These are phyloP conservation scores for Groenewaldozyma tartarivorans DNA, from an alignment of 805 yeast genomes.

Conservation along the genomic window DNA sequence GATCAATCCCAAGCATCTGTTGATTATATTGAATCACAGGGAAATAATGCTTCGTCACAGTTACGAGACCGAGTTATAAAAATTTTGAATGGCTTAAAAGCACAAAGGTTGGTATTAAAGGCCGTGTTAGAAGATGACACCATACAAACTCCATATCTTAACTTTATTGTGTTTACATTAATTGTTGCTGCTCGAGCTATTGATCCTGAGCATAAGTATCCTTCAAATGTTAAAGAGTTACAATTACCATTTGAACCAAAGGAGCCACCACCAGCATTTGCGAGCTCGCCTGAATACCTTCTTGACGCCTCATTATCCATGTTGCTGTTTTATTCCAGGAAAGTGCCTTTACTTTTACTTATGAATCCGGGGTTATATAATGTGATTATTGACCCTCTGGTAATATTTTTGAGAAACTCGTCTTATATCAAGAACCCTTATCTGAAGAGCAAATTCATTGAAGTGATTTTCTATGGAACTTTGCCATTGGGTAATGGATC, in stretches of 20 bases:
- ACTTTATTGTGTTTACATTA: constrained; percentile 66
- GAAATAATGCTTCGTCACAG: constrained; percentile 29
- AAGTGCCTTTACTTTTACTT: constrained; percentile 48
- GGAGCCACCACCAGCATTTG: constrained; percentile 46
- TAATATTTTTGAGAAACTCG: constrained; percentile 62
- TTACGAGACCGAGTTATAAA: no score
- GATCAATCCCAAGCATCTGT: constrained; percentile 43
- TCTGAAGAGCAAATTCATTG: constrained; percentile 75
- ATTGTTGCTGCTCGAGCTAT: constrained; percentile 61
- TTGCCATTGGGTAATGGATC: constrained; percentile 33
- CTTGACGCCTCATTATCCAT: constrained; percentile 71
- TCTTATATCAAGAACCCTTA: constrained; percentile 78
- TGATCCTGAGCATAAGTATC: constrained; percentile 51
- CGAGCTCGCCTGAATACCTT: constrained; percentile 74
- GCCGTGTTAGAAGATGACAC: constrained; percentile 50
- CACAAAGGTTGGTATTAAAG: constrained; percentile 48
- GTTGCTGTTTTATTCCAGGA: constrained; percentile 41
- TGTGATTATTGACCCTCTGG: constrained; percentile 51
- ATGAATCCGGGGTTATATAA: constrained; percentile 26
- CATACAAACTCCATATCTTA: constrained; percentile 60
- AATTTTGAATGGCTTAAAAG: constrained; percentile 30
- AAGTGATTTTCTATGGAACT: constrained; percentile 64
- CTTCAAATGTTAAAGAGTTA: constrained; percentile 3
- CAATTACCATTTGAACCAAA: constrained; percentile 10
- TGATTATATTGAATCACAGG: constrained; percentile 31